phyloP scores from a whole-genome alignment of 345 rosid species.

The Sisymbrium altissimum region DNA sequence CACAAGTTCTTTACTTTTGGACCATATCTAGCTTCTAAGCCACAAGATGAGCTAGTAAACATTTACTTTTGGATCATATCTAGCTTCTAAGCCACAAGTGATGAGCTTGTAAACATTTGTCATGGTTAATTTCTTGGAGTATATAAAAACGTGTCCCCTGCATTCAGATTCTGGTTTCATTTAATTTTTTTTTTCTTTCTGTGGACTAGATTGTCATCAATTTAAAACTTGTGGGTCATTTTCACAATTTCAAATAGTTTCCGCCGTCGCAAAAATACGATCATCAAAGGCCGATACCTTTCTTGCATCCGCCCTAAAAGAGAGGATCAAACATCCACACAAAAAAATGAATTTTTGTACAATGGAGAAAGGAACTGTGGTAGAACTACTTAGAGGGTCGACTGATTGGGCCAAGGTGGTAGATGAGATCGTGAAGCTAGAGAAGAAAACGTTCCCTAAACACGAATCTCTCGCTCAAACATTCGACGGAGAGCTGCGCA shows the following conservation, averaged over 20 bases:
- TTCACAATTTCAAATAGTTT: too few species aligned
- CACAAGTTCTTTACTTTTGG: too few species aligned
- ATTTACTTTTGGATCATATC: neutral
- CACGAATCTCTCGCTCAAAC: slow-evolving; percentile 73
- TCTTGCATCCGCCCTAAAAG: neutral
- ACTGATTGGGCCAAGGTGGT: slow-evolving; percentile 38
- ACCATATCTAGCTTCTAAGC: too few species aligned
- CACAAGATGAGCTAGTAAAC: too few species aligned
- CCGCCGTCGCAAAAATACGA: too few species aligned
- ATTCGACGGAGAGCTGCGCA: slow-evolving; percentile 66
- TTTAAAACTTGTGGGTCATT: neutral
- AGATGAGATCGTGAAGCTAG: slow-evolving; percentile 66
- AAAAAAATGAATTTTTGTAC: neutral
- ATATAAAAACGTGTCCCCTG: too few species aligned
- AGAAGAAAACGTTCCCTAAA: slow-evolving; percentile 70
- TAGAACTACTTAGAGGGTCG: slow-evolving; percentile 56
- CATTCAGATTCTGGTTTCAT: too few species aligned
- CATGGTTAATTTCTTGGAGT: too few species aligned
- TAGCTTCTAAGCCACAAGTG: neutral
- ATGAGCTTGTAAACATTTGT: neutral
- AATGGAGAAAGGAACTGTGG: slow-evolving; percentile 34
- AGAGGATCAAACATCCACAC: neutral
- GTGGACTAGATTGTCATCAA: neutral
- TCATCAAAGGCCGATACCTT: neutral
- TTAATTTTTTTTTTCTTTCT: too few species aligned